Evolutionary conservation across 441 rosid species (phyloP).

Genomic region (Syzygium malaccense): DNA sequence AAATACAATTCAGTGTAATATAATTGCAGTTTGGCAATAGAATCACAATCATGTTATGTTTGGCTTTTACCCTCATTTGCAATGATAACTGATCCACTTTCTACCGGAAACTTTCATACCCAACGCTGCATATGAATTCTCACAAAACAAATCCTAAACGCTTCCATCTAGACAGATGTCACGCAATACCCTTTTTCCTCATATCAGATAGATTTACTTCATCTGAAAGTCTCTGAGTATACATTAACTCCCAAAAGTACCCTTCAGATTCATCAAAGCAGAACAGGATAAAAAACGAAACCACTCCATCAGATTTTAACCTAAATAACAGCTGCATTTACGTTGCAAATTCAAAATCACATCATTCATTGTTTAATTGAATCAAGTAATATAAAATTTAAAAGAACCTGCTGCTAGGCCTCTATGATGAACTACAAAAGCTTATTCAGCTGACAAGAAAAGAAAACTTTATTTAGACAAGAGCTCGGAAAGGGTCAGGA

Average conservation of each 20-base stretch:
- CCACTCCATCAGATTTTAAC: background rate
- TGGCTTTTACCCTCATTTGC: background rate
- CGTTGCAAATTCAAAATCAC: background rate
- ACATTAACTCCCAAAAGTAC: background rate
- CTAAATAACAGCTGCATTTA: background rate
- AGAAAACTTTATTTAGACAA: background rate
- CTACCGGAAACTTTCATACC: background rate
- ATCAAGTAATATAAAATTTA: background rate
- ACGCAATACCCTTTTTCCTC: background rate
- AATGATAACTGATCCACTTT: background rate
- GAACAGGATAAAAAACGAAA: background rate
- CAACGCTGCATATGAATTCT: background rate
- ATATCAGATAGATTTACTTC: background rate
- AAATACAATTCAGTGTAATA: background rate
- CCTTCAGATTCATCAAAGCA: background rate
- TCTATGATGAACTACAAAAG: slow-evolving; percentile 84
- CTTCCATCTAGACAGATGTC: background rate
- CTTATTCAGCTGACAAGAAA: slow-evolving; percentile 63
- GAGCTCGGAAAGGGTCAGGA: background rate
- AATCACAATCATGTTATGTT: background rate
- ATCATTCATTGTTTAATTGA: background rate
- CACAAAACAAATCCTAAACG: background rate
- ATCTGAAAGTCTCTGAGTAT: background rate
- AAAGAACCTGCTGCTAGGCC: slow-evolving; percentile 88
- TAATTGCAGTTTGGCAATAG: background rate